These are phyloP conservation scores for Astrephomene gubernaculifera DNA, from an alignment of 139 green algal genomes.

Conservation along the genomic window DNA sequence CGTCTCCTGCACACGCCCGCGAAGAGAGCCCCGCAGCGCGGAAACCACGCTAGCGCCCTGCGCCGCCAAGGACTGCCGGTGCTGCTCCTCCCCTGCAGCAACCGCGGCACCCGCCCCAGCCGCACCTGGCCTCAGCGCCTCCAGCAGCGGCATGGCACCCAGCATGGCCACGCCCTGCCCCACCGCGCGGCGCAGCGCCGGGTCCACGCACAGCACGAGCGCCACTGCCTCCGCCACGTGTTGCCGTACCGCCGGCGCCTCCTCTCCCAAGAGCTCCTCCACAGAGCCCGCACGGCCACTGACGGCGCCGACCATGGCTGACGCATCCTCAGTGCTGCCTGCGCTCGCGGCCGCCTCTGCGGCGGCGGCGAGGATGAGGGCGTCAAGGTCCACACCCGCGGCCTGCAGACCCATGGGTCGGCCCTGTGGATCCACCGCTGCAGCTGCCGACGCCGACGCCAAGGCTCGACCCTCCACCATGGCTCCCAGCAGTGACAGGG, in stretches of 20 bases:
- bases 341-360: neutral
- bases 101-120: neutral
- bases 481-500: constrained; percentile 36
- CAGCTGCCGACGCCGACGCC: constrained; percentile 43
- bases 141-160: constrained; percentile 43
- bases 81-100: neutral
- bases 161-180: constrained; percentile 65
- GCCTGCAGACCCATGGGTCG: constrained; percentile 41
- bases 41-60: constrained; percentile 41
- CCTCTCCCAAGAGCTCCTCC: constrained; percentile 6
- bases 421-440: constrained; percentile 33
- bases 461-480: constrained; percentile 28
- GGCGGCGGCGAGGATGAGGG: constrained; percentile 27
- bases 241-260: constrained; percentile 31
- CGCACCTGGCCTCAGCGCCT: constrained; percentile 20
- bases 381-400: constrained; percentile 53
- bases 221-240: constrained; percentile 49
- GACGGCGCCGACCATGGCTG: neutral
- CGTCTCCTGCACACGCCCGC: neutral
- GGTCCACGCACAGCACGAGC: constrained; percentile 60
- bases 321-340: neutral
- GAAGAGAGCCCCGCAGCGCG: constrained; percentile 17
- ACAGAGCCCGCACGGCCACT: neutral
- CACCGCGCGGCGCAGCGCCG: constrained; percentile 50
- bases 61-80: constrained; percentile 41